phyloP scores from a whole-genome alignment of 2,329 filamentous ascomycete species.

The Fonsecaea pedrosoi region DNA sequence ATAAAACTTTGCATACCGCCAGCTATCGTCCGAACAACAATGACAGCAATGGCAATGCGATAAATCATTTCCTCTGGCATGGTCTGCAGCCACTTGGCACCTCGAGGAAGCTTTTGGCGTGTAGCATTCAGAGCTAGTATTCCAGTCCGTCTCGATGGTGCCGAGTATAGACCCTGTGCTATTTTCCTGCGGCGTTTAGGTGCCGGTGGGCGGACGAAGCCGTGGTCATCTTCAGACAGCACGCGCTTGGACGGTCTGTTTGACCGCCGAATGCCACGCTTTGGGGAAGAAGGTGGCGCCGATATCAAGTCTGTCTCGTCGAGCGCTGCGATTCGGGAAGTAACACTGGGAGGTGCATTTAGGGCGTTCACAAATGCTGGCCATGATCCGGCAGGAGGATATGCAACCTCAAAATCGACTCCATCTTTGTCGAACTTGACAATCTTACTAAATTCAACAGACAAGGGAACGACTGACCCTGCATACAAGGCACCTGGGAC shows the following conservation, averaged over 20 bases:
- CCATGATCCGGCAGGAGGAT: slow-evolving; percentile 30
- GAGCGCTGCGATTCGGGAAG: slow-evolving; percentile 12
- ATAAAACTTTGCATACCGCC: slow-evolving; percentile 53
- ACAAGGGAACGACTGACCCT: not conserved
- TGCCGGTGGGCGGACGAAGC: slow-evolving; percentile 14
- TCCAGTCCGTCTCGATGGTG: slow-evolving; percentile 4
- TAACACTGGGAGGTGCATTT: slow-evolving; percentile 13
- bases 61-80: slow-evolving; percentile 37
- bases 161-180: not conserved
- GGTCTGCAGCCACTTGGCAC: slow-evolving; percentile 26
- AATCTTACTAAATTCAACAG: slow-evolving; percentile 18
- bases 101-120: slow-evolving; percentile 5
- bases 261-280: slow-evolving; percentile 7
- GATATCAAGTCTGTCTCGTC: slow-evolving; percentile 5
- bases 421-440: slow-evolving; percentile 28
- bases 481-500: slow-evolving; percentile 27
- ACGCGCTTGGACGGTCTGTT: slow-evolving; percentile 28
- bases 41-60: slow-evolving; percentile 51
- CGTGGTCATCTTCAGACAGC: slow-evolving; percentile 18
- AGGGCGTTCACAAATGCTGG: slow-evolving; percentile 28
- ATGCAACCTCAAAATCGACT: slow-evolving; percentile 24
- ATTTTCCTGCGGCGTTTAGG: slow-evolving; percentile 25
- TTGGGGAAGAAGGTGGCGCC: slow-evolving; percentile 14
- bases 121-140: not conserved
- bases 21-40: slow-evolving; percentile 53